phyloP scores from a whole-genome alignment of 2,329 filamentous ascomycete species.

The Knufia fluminis region DNA sequence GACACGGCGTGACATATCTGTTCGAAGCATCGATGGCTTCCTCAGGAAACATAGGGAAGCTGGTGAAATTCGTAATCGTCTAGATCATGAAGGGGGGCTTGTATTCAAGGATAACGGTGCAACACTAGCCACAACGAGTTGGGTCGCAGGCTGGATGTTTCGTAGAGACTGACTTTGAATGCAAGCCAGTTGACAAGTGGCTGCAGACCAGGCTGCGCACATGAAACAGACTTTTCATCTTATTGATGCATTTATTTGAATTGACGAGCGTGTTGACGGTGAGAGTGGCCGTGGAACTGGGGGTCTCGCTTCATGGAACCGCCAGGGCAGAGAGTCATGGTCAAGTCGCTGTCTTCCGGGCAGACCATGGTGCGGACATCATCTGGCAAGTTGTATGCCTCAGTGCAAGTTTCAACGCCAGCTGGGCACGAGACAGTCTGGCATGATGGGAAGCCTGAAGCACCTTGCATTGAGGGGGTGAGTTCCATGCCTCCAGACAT shows the following conservation, averaged over 20 bases:
- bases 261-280: slow-evolving; percentile 21
- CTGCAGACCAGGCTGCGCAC: slow-evolving; percentile 23
- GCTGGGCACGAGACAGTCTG: slow-evolving; percentile 20
- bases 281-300: slow-evolving; percentile 6
- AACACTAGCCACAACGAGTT: slow-evolving; percentile 6
- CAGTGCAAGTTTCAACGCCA: slow-evolving; percentile 17
- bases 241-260: slow-evolving; percentile 13
- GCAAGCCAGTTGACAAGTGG: slow-evolving; percentile 7
- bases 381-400: slow-evolving; percentile 22
- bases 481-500: slow-evolving; percentile 21
- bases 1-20: background rate
- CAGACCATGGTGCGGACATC: slow-evolving; percentile 23
- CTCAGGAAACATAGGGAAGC: background rate
- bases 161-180: slow-evolving; percentile 10
- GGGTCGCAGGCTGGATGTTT: background rate
- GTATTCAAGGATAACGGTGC: slow-evolving; percentile 6
- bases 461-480: slow-evolving; percentile 19
- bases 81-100: slow-evolving; percentile 4
- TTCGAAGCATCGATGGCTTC: slow-evolving; percentile 4
- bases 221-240: slow-evolving; percentile 7
- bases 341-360: slow-evolving; percentile 16
- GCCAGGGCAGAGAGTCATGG: slow-evolving; percentile 20
- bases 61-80: slow-evolving; percentile 6
- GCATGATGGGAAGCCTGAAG: slow-evolving; percentile 20
- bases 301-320: slow-evolving; percentile 18